phyloP scores from a whole-genome alignment of 2,329 filamentous ascomycete genomes.

The Neofusicoccum laricinum region DNA sequence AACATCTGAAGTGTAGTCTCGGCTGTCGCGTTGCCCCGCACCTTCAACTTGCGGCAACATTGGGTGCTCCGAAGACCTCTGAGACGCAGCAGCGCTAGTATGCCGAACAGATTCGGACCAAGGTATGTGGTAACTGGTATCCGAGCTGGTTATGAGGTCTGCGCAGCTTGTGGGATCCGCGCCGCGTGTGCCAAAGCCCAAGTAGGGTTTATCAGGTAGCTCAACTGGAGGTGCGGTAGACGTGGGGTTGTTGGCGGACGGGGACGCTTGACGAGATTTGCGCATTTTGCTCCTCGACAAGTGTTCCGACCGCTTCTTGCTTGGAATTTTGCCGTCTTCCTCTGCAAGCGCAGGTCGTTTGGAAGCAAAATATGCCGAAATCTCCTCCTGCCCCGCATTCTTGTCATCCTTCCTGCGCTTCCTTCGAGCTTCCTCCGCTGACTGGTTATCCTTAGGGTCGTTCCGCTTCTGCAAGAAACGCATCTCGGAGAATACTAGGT shows the following conservation, averaged over 20 bases:
- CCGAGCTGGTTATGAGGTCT: constrained; percentile 18
- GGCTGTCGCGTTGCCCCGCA: not conserved
- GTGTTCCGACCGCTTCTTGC: constrained; percentile 5
- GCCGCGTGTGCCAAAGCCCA: constrained; percentile 38
- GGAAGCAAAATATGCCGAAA: constrained; percentile 45
- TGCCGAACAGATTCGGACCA: constrained; percentile 41
- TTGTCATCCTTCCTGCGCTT: constrained; percentile 34
- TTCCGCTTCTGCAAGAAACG: constrained; percentile 43
- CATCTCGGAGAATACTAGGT: constrained; percentile 53
- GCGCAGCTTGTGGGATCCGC: constrained; percentile 21
- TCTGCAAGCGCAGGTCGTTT: constrained; percentile 27
- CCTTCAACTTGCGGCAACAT: not conserved
- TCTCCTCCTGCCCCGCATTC: constrained; percentile 35
- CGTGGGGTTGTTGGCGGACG: not conserved
- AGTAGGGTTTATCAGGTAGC: constrained; percentile 33
- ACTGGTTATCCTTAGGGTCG: constrained; percentile 25
- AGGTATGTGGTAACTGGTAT: constrained; percentile 36
- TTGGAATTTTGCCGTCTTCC: constrained; percentile 23
- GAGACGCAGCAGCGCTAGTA: not conserved
- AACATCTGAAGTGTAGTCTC: not conserved
- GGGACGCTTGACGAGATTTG: not conserved
- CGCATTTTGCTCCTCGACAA: not conserved
- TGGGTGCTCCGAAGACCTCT: not conserved
- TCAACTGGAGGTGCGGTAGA: constrained; percentile 30
- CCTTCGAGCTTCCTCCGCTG: constrained; percentile 22